phyloP scores from a whole-genome alignment of 228 moss, liverwort and hornwort genomes.

The Sphagnum fallax region DNA sequence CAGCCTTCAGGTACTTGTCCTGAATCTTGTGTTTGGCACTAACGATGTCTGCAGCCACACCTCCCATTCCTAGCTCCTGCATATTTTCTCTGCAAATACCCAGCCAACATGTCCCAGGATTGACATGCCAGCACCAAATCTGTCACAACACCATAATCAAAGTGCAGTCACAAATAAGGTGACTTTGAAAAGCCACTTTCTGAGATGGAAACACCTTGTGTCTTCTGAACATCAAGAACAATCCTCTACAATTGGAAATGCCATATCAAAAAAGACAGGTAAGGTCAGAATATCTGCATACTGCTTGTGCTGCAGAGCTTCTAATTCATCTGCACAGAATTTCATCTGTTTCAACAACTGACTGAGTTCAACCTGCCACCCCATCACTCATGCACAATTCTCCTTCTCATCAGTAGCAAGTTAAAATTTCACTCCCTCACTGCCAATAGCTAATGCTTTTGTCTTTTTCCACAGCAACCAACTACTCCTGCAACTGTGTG shows the following conservation, averaged over 20 bases:
- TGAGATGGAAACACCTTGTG: too few species aligned
- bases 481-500: neutral
- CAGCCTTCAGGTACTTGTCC: constrained; percentile 29
- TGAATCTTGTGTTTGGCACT: constrained; percentile 23
- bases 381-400: neutral
- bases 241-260: too few species aligned
- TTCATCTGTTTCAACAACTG: constrained; percentile 24
- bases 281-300: constrained; percentile 5
- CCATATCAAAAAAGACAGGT: too few species aligned
- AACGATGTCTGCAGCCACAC: constrained; percentile 15
- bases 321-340: constrained; percentile 33
- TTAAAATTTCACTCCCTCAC: too few species aligned
- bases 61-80: constrained; percentile 22
- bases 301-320: constrained; percentile 29
- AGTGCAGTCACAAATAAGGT: too few species aligned
- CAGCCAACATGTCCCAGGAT: too few species aligned
- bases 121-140: too few species aligned
- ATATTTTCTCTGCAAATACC: constrained; percentile 13
- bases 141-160: too few species aligned
- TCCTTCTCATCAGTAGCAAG: too few species aligned
- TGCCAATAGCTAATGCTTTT: too few species aligned
- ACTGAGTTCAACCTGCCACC: constrained; percentile 27
- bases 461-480: neutral
- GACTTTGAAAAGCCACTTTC: too few species aligned
- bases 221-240: too few species aligned